Evolutionary conservation across 257 asterid species (phyloP).

Genomic region (Perilla frutescens): DNA sequence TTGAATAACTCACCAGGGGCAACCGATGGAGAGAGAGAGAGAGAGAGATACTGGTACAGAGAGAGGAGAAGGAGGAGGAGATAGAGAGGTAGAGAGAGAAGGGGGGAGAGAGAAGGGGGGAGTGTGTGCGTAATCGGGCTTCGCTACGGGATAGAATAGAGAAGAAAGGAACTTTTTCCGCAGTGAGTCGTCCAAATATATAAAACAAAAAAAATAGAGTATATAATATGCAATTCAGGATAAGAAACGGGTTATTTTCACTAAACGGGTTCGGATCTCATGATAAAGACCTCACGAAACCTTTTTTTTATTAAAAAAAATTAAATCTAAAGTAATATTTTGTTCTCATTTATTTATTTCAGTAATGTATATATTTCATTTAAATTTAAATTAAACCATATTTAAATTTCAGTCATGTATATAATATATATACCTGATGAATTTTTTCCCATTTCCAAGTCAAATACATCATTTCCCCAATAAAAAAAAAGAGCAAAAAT

Average conservation of each 20-base stretch:
- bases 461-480: too few species aligned
- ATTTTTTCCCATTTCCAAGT: too few species aligned
- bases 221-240: slow-evolving; percentile 49
- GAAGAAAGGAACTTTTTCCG: slow-evolving; percentile 31
- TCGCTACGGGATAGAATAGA: slow-evolving; percentile 21
- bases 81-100: slow-evolving; percentile 8
- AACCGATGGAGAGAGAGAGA: slow-evolving; percentile 2
- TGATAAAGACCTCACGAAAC: slow-evolving; percentile 21
- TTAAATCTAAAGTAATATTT: too few species aligned
- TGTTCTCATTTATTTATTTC: too few species aligned
- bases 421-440: too few species aligned
- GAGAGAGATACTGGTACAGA: background rate
- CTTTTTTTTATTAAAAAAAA: background rate
- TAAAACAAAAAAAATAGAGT: slow-evolving; percentile 23
- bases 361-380: too few species aligned
- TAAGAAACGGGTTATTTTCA: slow-evolving; percentile 42
- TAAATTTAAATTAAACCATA: too few species aligned
- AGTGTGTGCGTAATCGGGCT: background rate
- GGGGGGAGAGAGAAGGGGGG: slow-evolving; percentile 7
- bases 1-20: slow-evolving; percentile 44
- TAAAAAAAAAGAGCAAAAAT: too few species aligned
- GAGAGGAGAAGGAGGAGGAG: background rate
- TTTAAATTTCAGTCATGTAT: too few species aligned
- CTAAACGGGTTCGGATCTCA: slow-evolving; percentile 41
- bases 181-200: slow-evolving; percentile 18